Conservation (phyloP, 257 asterid genomes). For the Coffea eugenioides region DNA sequence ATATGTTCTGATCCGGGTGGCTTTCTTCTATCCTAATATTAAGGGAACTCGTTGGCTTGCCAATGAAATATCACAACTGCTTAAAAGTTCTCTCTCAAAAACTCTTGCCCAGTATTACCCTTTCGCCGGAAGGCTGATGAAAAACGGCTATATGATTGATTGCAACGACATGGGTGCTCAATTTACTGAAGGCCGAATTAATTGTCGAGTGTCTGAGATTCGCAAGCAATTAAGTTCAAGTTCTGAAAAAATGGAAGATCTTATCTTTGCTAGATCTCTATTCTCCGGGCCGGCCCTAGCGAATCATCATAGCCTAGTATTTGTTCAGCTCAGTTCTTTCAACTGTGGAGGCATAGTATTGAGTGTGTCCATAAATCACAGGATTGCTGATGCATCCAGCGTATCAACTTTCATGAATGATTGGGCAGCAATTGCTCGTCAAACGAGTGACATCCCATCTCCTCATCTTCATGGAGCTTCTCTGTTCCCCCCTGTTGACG, state of each 20-base stretch:
- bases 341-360: constrained; percentile 18
- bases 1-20: rapidly evolving
- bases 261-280: background rate
- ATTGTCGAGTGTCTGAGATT: background rate
- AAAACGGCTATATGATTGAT: background rate
- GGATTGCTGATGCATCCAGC: constrained; percentile 9
- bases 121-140: background rate
- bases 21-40: too few relatives aligned
- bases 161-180: constrained; percentile 7
- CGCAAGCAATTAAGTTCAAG: background rate
- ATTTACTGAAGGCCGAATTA: background rate
- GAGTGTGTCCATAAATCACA: constrained; percentile 8
- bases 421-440: constrained; percentile 14
- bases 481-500: background rate
- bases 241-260: background rate
- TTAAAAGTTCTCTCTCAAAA: too few relatives aligned
- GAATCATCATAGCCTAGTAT: too few relatives aligned
- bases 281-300: too few relatives aligned
- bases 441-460: background rate
- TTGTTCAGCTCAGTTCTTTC: constrained; percentile 9
- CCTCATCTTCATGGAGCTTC: background rate
- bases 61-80: too few relatives aligned
- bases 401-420: background rate
- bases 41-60: too few relatives aligned
- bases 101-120: too few relatives aligned